phyloP scores from a whole-genome alignment of 2,329 filamentous ascomycete genomes.

The Sclerotinia glacialis region DNA sequence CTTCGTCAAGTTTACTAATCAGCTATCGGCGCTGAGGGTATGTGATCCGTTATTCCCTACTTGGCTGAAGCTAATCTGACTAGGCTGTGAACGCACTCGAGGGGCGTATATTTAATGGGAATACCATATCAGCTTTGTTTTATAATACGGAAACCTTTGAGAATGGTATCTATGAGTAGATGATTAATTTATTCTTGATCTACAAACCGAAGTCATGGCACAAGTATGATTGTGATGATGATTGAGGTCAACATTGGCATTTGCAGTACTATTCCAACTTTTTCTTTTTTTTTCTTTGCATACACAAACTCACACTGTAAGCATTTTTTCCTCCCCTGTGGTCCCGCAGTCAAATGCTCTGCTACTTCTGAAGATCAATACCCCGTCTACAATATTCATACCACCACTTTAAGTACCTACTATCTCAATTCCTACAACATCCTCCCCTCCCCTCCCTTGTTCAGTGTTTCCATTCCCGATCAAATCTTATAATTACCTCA shows the following conservation, averaged over 20 bases:
- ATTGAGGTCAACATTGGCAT: not conserved
- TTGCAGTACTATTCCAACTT: not conserved
- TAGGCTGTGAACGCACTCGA: slow-evolving; percentile 88
- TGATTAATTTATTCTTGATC: not conserved
- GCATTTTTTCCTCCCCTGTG: not conserved
- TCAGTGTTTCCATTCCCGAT: too few species aligned
- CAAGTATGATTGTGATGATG: not conserved
- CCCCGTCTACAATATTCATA: not conserved
- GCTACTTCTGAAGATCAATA: not conserved
- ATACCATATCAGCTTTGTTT: slow-evolving; percentile 76
- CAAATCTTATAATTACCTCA: not conserved
- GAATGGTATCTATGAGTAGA: slow-evolving; percentile 52
- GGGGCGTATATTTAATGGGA: slow-evolving; percentile 84
- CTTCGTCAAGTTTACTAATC: slow-evolving; percentile 89
- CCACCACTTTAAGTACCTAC: not conserved
- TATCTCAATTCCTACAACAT: not conserved
- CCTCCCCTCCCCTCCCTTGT: not conserved
- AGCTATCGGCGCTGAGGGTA: slow-evolving; percentile 79
- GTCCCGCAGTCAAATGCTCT: not conserved
- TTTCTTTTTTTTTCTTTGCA: not conserved
- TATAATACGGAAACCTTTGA: slow-evolving; percentile 84
- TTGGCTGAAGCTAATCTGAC: slow-evolving; percentile 27
- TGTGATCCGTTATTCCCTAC: slow-evolving; percentile 40
- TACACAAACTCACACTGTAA: not conserved
- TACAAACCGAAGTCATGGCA: not conserved